Evolutionary conservation across 352 stramenopile genomes (phyloP).

Genomic region (Phytophthora capsici): DNA sequence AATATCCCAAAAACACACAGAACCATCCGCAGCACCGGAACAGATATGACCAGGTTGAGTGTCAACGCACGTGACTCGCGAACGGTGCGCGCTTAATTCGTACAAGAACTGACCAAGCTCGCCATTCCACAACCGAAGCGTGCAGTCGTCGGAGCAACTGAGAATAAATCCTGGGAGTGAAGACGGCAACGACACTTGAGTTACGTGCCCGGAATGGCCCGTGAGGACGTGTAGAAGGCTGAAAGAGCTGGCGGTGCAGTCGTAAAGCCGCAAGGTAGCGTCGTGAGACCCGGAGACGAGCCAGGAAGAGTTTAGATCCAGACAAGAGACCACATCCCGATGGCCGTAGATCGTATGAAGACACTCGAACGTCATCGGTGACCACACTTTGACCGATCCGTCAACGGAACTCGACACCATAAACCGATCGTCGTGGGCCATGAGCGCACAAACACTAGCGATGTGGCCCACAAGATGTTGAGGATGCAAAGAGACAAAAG

Average conservation of each 20-base stretch:
- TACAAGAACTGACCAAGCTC: conserved; percentile 48
- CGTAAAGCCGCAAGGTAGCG: conserved; percentile 64
- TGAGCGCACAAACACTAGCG: conserved; percentile 63
- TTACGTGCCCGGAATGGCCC: conserved; percentile 68
- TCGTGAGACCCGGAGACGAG: conserved; percentile 80
- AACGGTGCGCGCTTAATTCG: conserved; percentile 51
- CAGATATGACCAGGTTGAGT: conserved; percentile 42
- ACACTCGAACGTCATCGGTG: conserved; percentile 50
- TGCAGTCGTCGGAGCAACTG: conserved; percentile 69
- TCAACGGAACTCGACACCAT: conserved; percentile 75
- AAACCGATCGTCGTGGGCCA: conserved; percentile 60
- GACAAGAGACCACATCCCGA: conserved; percentile 62
- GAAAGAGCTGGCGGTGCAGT: conserved; percentile 37
- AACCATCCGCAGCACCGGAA: conserved; percentile 62
- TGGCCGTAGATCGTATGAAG: conserved; percentile 75
- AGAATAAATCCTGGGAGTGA: conserved; percentile 38
- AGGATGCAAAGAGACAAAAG: conserved; percentile 25
- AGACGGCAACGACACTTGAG: conserved; percentile 48
- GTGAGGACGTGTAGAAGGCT: conserved; percentile 45
- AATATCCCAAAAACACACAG: conserved; percentile 66
- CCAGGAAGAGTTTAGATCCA: conserved; percentile 56
- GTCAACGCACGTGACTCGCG: conserved; percentile 57
- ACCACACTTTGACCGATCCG: conserved; percentile 78
- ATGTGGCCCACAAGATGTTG: conserved; percentile 65
- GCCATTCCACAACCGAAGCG: conserved; percentile 63